Evolutionary conservation across 2,329 filamentous ascomycete genomes (phyloP).

Genomic region (Ilyonectria mors-panacis): DNA sequence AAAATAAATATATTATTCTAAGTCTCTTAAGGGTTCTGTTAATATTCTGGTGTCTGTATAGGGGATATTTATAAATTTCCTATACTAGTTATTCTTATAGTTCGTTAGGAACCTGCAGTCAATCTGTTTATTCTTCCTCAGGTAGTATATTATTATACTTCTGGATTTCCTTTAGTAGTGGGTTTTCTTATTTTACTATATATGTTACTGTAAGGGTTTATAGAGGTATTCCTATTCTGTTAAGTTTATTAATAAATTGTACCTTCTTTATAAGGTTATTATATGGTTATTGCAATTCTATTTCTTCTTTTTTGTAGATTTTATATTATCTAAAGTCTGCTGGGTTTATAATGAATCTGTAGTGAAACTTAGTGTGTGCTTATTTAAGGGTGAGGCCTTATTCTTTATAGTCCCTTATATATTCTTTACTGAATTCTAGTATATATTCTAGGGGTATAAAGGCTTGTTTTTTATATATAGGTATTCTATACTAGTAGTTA

Average conservation of each 20-base stretch:
- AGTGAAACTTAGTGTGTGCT: no score
- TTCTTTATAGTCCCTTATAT: no score
- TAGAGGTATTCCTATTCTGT: background rate
- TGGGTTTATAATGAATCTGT: no score
- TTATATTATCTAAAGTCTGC: no score
- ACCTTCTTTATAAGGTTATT: background rate
- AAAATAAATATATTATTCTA: constrained; percentile 13
- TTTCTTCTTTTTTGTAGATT: no score
- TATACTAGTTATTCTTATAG: constrained; percentile 25
- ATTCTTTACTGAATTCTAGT: no score
- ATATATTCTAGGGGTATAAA: no score
- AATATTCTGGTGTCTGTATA: constrained; percentile 31
- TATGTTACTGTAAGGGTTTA: background rate
- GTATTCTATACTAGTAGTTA: background rate
- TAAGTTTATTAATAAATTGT: background rate
- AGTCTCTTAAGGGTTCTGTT: constrained; percentile 27
- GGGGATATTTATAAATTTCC: constrained; percentile 15
- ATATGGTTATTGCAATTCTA: no score
- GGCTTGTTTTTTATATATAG: no score
- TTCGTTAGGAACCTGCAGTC: background rate
- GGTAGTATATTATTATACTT: constrained; percentile 3
- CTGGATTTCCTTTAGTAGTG: background rate
- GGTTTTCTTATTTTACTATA: background rate
- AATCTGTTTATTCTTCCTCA: background rate
- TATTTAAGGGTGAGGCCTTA: no score